Evolutionary conservation across 129 eudicot genomes (phyloP), one percentile per base, ranked within the genome.

Genomic region (Artemisia argyi): DNA sequence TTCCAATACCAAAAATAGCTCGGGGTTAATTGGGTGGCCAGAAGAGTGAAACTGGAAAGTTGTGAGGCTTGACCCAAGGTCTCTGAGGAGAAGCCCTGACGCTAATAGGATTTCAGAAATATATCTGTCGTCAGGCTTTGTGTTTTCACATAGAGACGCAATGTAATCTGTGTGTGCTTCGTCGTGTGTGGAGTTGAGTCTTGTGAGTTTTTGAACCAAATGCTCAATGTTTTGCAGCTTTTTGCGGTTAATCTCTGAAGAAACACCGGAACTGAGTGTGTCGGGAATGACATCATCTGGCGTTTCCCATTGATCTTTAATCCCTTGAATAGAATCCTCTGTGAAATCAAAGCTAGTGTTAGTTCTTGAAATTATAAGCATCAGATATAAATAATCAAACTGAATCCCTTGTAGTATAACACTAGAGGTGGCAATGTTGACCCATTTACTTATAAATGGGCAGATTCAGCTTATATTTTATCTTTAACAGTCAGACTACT

Each of bases 11-110:
- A 87, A 67, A 65, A 87, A 94, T 64, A 94, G 73, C 83, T 87
- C 89, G 0, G 97, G 98, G 82, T 94, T 94, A 65, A 94, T 87
- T 0, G 98, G 97, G 75, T 87, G 78, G 17, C 98, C 98, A 0
- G 96, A 85, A 11, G 90, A 83, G 79, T 94, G 98, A 78, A 90
- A 89, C 76, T 85, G 98, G 58, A 89, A 90, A 35, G 83, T 53
- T 60, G 84, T 39, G 11, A 63, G 51, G 73, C 73, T 85, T 16
- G 96, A 83, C 50, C 88, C 86, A 7, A 92, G 88, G 73, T 94
- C 98, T 76, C 98, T 72, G 28, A 94, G 89, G 53, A 94, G 97
- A 24, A 94, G 93, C 14, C 68, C 68, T 16, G 68, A 63, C 32
- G 68, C 68, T 63, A 63, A 63, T 63, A 63, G 50, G 3, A 63